Conservation (phyloP, 75 land plant species). For the Chamaecyparis obtusa region DNA sequence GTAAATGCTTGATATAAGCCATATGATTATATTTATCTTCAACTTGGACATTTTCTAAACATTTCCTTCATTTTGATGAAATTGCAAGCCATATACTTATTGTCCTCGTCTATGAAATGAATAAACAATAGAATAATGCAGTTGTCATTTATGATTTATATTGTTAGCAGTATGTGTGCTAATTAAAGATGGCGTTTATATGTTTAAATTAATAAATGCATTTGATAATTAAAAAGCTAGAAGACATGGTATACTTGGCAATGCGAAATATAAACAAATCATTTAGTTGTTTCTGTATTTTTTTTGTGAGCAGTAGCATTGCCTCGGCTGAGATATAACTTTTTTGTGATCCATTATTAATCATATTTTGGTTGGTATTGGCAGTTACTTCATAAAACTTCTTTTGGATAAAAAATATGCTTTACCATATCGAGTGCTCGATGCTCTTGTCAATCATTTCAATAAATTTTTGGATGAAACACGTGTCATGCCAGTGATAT, state of each 20-base stretch:
- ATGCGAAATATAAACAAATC: background rate
- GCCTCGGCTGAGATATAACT: background rate
- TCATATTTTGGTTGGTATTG: constrained; percentile 9
- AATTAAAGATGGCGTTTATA: background rate
- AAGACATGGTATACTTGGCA: background rate
- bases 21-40: too few relatives aligned
- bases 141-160: background rate
- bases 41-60: too few relatives aligned
- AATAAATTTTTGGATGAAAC: constrained; percentile 74
- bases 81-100: background rate
- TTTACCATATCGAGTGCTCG: constrained; percentile 87
- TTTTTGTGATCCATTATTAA: background rate
- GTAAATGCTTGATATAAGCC: too few relatives aligned
- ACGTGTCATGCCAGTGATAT: constrained; percentile 89
- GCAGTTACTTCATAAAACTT: constrained; percentile 94
- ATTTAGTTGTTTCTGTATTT: background rate
- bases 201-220: background rate
- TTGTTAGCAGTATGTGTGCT: background rate
- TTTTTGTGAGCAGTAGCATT: background rate
- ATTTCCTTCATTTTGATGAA: background rate
- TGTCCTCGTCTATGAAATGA: background rate
- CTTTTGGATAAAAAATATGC: constrained; percentile 94
- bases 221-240: background rate
- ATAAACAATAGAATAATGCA: background rate
- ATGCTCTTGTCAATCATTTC: constrained; percentile 81